Evolutionary conservation across 257 asterid species (phyloP), one percentile per base, ranked within the genome.

Genomic region (Anisodus acutangulus): DNA sequence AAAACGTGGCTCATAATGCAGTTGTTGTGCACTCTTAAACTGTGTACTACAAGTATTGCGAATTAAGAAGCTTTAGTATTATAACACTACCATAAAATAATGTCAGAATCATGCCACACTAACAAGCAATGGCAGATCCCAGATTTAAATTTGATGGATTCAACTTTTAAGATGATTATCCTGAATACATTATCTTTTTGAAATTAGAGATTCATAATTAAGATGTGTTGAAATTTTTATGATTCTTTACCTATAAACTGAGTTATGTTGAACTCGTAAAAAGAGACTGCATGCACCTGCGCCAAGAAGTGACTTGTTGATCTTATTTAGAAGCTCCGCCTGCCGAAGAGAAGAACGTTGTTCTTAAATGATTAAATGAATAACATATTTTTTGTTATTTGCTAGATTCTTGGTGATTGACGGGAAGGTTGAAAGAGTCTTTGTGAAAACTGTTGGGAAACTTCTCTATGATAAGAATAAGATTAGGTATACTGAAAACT

Each of bases 1-100:
- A 41, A 67, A 37, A 67, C 76, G 76, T 15, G 53, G 26, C 26
- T 68, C 76, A 37, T 68, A 68, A 68, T 15, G 51, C 76, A 37
- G 76, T 68, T 68, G 76, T 19, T 37, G 22, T 37, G 76, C 22
- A 37, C 15, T 37, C 76, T 68, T 68, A 37, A 68, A 68, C 51
- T 68, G 76, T 68, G 76, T 68, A 68, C 12, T 7, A 68, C 12
- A 37, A 15, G 8, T 53, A 22, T 68, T 37, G 39, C 51, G 2
- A 68, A 68, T 37, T 37, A 68, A 68, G 59, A 47, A 19, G 17
- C 10, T 72, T 51, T 1, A 47, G 47, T 43, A 43, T 45, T 72
- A 11, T 45, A 45, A 5, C 3, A 72, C 59, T 16, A 47, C 80
- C 43, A 19, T 22, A 31, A 19, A 3, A 2, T 72, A 47, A n/a